Conservation (phyloP, 352 stramenopile species). For the Achlya hypogyna region DNA sequence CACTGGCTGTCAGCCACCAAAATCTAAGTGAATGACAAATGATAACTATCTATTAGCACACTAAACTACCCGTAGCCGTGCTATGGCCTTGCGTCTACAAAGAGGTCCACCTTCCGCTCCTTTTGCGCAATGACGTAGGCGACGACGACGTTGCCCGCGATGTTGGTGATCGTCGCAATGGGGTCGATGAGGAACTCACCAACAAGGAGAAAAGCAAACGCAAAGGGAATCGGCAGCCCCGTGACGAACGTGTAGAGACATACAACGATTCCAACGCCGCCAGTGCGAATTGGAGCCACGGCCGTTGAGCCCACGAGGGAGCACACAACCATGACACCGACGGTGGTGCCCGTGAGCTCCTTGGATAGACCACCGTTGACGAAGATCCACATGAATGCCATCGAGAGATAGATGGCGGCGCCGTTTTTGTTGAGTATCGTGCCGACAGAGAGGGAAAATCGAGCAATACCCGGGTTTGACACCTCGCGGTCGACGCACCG, state of each 20-base stretch:
- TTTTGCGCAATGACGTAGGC: background rate
- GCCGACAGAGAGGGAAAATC: background rate
- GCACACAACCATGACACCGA: background rate
- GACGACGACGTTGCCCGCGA: slow-evolving; percentile 5
- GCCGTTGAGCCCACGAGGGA: background rate
- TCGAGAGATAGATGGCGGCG: background rate
- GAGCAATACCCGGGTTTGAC: background rate
- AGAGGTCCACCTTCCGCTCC: background rate
- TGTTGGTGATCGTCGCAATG: background rate
- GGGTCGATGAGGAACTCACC: slow-evolving; percentile 6
- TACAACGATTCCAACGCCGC: slow-evolving; percentile 1
- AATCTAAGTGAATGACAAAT: too few relatives aligned
- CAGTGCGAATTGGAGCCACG: background rate
- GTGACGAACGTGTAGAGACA: background rate
- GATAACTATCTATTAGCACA: too few relatives aligned
- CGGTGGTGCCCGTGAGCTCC: background rate
- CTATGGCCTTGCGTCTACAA: background rate
- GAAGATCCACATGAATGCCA: slow-evolving; percentile 5
- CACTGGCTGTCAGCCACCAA: too few relatives aligned
- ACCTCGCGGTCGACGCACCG: background rate
- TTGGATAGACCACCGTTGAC: background rate
- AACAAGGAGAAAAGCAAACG: background rate
- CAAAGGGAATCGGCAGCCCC: background rate
- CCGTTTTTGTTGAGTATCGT: slow-evolving; percentile 7
- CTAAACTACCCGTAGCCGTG: too few relatives aligned